Base-by-base conservation (phyloP, 192 early-diverging fungal species). In the Podila epicladia region DNA sequence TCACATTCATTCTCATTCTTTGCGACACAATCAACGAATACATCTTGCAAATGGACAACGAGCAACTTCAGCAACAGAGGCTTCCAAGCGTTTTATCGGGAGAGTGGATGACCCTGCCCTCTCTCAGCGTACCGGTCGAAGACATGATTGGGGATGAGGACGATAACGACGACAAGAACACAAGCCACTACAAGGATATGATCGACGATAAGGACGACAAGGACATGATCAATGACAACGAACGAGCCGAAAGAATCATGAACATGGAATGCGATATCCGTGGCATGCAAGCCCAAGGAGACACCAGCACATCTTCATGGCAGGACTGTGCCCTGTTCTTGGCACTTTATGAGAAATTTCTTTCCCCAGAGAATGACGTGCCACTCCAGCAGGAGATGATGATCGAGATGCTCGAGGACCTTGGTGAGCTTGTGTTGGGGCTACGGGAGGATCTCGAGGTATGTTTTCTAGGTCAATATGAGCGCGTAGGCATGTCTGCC, bases 351-450 rank as follows among this genome's bases (percentile, higher is more conserved):
- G 20, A 45, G 20, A 50, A 20, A 12, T 63, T 48, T 24, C 55
- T 64, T 19, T 35, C 31, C 53, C 22, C 69, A 8, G 49, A 24
- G 1, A 51, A n/a, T 24, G 5, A 45, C 2, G 32, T 24, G 20
- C n/a, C 9, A 20, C 69, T 71, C 61, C 53, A 71, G 50, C 50
- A 38, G 37, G 69, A 71, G 62, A 71, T 71, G 62, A 41, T 62
- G 62, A 13, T 71, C 50, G 61, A 71, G 61, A 38, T 64, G 38
- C 69, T 71, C 2, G 69, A 71, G 50, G 69, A 71, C 33, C 53
- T 71, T 64, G 69, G 69, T 0, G 61, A 64, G 7, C 69, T 38
- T 38, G 33, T 71, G 9, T 20, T 63, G 1, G 28, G 38, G 20
- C 9, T 7, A 17, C 8, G 69, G 63, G 26, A 38, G 58, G 9